phyloP scores from a whole-genome alignment of 352 stramenopile genomes.

The Phytophthora sansomeana region DNA sequence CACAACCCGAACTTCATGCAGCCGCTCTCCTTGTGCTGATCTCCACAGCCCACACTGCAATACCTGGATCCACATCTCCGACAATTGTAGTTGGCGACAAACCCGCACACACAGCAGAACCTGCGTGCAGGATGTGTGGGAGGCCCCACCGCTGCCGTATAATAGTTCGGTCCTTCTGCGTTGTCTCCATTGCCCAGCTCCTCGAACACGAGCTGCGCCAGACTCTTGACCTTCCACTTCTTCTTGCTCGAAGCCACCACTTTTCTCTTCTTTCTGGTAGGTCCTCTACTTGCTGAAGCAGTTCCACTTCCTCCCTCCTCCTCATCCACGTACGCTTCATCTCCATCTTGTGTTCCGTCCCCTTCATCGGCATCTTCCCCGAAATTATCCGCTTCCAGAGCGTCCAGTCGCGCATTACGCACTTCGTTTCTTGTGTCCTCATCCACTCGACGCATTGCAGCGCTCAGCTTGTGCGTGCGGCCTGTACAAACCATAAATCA shows the following conservation, averaged over 20 bases:
- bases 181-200: slow-evolving; percentile 52
- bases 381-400: slow-evolving; percentile 91
- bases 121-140: slow-evolving; percentile 68
- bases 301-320: slow-evolving; percentile 33
- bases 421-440: slow-evolving; percentile 85
- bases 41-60: slow-evolving; percentile 83
- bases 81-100: slow-evolving; percentile 84
- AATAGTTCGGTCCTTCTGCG: slow-evolving; percentile 61
- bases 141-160: slow-evolving; percentile 70
- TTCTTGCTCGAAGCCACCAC: slow-evolving; percentile 28
- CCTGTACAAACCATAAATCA: slow-evolving; percentile 40
- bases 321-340: slow-evolving; percentile 78
- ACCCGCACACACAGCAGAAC: slow-evolving; percentile 90
- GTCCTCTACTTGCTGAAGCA: slow-evolving; percentile 21
- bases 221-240: slow-evolving; percentile 89
- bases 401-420: slow-evolving; percentile 86
- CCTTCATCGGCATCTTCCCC: slow-evolving; percentile 69
- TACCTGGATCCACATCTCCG: slow-evolving; percentile 62
- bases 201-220: slow-evolving; percentile 90
- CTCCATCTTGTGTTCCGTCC: slow-evolving; percentile 47
- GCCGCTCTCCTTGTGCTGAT: slow-evolving; percentile 91
- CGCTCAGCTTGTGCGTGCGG: slow-evolving; percentile 79
- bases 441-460: slow-evolving; percentile 85
- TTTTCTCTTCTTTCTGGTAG: slow-evolving; percentile 52
- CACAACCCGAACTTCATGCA: slow-evolving; percentile 91